Evolutionary conservation across 495 filamentous ascomycete genomes (phyloP).

Genomic region (Pseudoneurospora amorphoporcata): DNA sequence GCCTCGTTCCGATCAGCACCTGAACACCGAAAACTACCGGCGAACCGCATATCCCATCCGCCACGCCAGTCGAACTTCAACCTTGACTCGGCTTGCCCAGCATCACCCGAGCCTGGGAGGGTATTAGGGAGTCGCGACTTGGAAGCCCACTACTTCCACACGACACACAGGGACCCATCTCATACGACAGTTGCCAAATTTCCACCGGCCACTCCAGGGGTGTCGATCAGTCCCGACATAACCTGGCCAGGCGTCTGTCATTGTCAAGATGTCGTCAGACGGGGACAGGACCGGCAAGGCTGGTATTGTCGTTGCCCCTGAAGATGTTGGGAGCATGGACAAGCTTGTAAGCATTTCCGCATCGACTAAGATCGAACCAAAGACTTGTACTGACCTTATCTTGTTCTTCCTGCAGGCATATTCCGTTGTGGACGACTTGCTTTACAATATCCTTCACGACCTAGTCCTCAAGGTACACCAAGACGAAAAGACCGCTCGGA

Average conservation of each 20-base stretch:
- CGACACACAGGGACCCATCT: background rate
- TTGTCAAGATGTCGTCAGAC: constrained; percentile 26
- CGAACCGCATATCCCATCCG: background rate
- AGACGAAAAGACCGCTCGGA: constrained; percentile 63
- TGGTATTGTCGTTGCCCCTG: constrained; percentile 36
- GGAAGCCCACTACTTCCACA: background rate
- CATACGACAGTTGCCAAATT: background rate
- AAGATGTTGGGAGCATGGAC: constrained; percentile 29
- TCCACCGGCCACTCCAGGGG: background rate
- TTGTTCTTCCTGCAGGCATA: constrained; percentile 29
- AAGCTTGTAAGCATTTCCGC: constrained; percentile 31
- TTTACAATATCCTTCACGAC: constrained; percentile 66
- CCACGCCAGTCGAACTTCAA: background rate
- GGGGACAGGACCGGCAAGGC: constrained; percentile 32
- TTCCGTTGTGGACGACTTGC: constrained; percentile 52
- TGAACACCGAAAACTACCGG: background rate
- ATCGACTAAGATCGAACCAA: background rate
- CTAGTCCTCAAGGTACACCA: constrained; percentile 60
- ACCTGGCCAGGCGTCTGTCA: background rate
- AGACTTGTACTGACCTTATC: background rate
- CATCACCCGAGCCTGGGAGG: background rate
- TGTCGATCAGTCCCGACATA: background rate
- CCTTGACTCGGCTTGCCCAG: background rate
- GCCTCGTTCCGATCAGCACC: background rate
- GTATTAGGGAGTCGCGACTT: background rate